Percentiles rank a stretch among this genome's conserved stretches.
Evolutionary conservation across 1,139 yeast genomes (phyloP).

Genomic region (Spathaspora jeffriesii): DNA sequence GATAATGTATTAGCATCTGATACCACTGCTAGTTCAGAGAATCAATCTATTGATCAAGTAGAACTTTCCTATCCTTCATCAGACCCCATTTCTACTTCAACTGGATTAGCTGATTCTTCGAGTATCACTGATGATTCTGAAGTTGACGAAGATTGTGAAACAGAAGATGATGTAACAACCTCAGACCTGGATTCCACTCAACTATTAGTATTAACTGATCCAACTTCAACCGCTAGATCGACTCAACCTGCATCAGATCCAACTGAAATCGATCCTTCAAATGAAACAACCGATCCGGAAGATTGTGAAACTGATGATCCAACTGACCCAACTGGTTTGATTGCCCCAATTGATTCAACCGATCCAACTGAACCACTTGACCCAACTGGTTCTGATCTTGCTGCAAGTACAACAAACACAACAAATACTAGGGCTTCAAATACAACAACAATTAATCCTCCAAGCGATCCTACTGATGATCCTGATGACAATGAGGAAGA

Average conservation of each 20-base stretch:
- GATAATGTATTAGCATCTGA: too few relatives aligned
- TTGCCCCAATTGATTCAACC: background rate
- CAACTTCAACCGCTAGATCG: background rate
- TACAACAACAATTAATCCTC: background rate
- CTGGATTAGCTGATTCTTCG: background rate
- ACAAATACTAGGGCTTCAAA: background rate
- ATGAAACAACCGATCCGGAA: too few relatives aligned
- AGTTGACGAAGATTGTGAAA: constrained; percentile 4
- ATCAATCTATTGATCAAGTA: too few relatives aligned
- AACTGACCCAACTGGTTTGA: background rate
- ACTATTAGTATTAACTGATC: too few relatives aligned
- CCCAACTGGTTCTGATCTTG: constrained; percentile 5
- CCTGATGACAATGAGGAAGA: background rate
- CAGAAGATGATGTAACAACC: too few relatives aligned
- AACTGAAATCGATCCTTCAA: background rate
- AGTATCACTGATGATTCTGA: constrained; percentile 6
- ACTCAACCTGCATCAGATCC: background rate
- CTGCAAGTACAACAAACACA: background rate
- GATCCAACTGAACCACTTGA: constrained; percentile 5
- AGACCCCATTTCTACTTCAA: too few relatives aligned
- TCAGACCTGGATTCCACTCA: too few relatives aligned
- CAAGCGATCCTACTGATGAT: background rate
- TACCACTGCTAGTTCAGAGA: too few relatives aligned
- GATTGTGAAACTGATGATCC: background rate
- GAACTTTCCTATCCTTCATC: too few relatives aligned